A percentile compares a stretch with the other conserved stretches of the same genome.
phyloP scores from a whole-genome alignment of 176 grass and related monocot genomes.

The Oropetium thomaeum region DNA sequence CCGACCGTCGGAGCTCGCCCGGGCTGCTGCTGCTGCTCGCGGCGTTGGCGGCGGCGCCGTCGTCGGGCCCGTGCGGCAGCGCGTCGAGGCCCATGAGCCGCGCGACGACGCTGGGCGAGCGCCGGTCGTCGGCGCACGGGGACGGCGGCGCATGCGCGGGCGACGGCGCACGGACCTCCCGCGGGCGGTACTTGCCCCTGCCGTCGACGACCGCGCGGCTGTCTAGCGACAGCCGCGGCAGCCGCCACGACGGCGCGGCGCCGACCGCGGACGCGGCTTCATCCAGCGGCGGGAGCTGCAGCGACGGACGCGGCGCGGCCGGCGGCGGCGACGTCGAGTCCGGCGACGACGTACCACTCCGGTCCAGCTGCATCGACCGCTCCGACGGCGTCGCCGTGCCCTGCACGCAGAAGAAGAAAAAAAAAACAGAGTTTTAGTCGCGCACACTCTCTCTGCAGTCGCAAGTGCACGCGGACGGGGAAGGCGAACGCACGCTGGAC shows the following conservation, averaged over 20 bases:
- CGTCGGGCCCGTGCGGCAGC: slow-evolving; percentile 42
- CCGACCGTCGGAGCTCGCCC: slow-evolving; percentile 66
- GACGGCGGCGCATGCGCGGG: slow-evolving; percentile 19
- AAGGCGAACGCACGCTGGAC: neutral
- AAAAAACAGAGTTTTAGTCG: neutral
- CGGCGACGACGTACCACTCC: slow-evolving; percentile 35
- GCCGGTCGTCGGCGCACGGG: slow-evolving; percentile 42
- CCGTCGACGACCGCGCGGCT: slow-evolving; percentile 70
- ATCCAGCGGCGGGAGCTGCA: slow-evolving; percentile 43
- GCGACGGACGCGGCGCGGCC: slow-evolving; percentile 47
- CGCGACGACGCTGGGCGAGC: slow-evolving; percentile 84
- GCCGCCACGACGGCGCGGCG: slow-evolving; percentile 40
- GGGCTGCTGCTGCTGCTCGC: too few species aligned
- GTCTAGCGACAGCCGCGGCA: slow-evolving; percentile 81
- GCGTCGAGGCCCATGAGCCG: slow-evolving; percentile 89
- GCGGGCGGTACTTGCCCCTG: slow-evolving; percentile 60
- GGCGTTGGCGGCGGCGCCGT: too few species aligned
- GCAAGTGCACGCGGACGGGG: too few species aligned
- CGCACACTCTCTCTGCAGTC: neutral
- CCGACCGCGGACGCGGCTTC: slow-evolving; percentile 16
- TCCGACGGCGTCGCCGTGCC: slow-evolving; percentile 81
- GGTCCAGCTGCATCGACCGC: slow-evolving; percentile 61
- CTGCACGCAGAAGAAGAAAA: slow-evolving; percentile 17
- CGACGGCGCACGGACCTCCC: slow-evolving; percentile 55
- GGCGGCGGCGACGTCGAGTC: slow-evolving; percentile 52